A percentile compares a stretch with the other conserved stretches of the same genome.
These are phyloP conservation scores for Backusella mclennaniae DNA, from an alignment of 192 early-diverging fungal species.

Conservation along the genomic window DNA sequence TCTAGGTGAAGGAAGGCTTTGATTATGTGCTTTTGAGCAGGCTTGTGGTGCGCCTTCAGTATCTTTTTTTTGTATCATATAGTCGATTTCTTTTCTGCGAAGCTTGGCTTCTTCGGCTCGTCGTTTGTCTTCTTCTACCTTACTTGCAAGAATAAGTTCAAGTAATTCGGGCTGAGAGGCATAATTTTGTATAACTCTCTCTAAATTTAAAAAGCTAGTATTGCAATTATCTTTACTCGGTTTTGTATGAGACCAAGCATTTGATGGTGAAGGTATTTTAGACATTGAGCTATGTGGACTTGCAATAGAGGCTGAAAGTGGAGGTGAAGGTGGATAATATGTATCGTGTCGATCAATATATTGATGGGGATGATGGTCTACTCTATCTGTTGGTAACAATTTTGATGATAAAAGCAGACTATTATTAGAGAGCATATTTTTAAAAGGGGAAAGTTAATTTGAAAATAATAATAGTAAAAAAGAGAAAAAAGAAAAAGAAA, in stretches of 20 bases:
- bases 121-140: constrained; percentile 58
- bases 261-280: not conserved
- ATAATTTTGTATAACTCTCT: constrained; percentile 49
- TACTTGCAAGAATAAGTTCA: constrained; percentile 52
- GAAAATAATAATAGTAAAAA: not conserved
- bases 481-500: not conserved
- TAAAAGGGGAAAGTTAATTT: not conserved
- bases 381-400: not conserved
- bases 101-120: constrained; percentile 57
- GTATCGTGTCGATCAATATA: not conserved
- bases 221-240: not conserved
- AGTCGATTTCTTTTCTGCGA: constrained; percentile 48
- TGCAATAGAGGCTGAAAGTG: constrained; percentile 2
- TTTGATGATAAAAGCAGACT: constrained; percentile 14
- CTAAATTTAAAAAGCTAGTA: constrained; percentile 40
- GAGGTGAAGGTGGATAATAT: constrained; percentile 18
- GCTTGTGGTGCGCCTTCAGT: not conserved
- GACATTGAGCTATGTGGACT: not conserved
- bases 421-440: constrained; percentile 14
- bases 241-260: not conserved
- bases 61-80: constrained; percentile 31
- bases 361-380: not conserved
- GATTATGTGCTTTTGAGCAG: not conserved
- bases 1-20: not conserved
- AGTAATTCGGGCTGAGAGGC: constrained; percentile 50